Evolutionary conservation across 2,329 filamentous ascomycete genomes (phyloP).

Genomic region (Trematosphaeria pertusa): DNA sequence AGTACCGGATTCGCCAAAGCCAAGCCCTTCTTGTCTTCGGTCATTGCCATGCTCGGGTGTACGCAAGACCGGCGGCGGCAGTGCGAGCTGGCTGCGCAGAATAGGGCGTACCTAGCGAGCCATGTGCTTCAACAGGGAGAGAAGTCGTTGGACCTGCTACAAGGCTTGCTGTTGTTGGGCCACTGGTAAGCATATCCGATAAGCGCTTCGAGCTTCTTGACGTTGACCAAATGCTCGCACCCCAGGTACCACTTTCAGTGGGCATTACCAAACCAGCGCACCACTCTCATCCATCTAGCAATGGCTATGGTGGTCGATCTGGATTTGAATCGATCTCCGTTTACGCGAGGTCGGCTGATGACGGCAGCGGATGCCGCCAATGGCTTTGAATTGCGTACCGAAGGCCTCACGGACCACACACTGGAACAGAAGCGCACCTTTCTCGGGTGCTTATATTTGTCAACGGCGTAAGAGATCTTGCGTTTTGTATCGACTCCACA

Average conservation of each 20-base stretch:
- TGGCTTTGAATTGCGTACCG: conserved; percentile 5
- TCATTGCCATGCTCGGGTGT: conserved; percentile 22
- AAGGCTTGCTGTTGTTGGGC: conserved; percentile 15
- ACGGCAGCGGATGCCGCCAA: conserved; percentile 8
- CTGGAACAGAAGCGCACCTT: conserved; percentile 18
- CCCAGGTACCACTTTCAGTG: conserved; percentile 17
- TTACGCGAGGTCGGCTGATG: conserved; percentile 12
- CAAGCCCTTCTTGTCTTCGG: conserved; percentile 17
- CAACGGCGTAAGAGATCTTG: conserved; percentile 23
- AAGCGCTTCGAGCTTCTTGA: too few relatives aligned
- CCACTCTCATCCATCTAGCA: conserved; percentile 16
- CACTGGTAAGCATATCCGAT: conserved; percentile 20
- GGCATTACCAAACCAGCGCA: conserved; percentile 14
- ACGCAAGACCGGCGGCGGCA: conserved; percentile 15
- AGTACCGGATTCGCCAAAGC: conserved; percentile 2
- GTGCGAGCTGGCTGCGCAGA: conserved; percentile 10
- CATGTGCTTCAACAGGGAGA: conserved; percentile 10
- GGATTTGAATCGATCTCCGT: conserved; percentile 16
- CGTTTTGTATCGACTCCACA: too few relatives aligned
- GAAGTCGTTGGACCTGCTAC: conserved; percentile 18
- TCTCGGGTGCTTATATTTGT: conserved; percentile 19
- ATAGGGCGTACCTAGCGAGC: conserved; percentile 8
- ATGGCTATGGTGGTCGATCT: conserved; percentile 21
- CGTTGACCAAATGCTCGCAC: too few relatives aligned
- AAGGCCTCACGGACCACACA: conserved; percentile 10